A percentile compares a stretch with the other conserved stretches of the same genome.
These are phyloP conservation scores for Penicillium italicum DNA, from an alignment of 2,329 filamentous ascomycete species.

Conservation along the genomic window DNA sequence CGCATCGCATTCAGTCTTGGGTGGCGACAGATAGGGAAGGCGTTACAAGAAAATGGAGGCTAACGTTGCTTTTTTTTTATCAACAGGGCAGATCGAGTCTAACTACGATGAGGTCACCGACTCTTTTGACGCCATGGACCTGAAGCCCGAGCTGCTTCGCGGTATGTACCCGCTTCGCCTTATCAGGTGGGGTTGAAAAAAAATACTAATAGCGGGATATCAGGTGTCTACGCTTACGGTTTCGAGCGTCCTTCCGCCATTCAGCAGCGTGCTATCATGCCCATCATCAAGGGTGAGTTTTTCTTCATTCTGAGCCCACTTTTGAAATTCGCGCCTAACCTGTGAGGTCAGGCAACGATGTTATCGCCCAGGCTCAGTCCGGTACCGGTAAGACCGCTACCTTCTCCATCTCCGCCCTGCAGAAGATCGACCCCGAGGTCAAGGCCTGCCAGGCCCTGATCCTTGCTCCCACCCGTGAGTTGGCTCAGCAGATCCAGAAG, in stretches of 20 bases:
- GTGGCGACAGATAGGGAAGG: constrained; percentile 7
- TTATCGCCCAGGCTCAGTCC: constrained; percentile 99
- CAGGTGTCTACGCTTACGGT: constrained; percentile 97
- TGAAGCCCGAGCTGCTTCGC: constrained; percentile 95
- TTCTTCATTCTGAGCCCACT: neutral
- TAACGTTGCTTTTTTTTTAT: constrained; percentile 17
- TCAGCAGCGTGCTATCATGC: constrained; percentile 99
- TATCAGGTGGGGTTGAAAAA: constrained; percentile 24
- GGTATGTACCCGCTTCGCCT: constrained; percentile 53
- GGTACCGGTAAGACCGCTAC: constrained; percentile 99
- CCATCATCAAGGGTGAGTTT: constrained; percentile 92
- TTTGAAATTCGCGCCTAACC: constrained; percentile 12
- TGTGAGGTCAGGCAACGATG: constrained; percentile 72
- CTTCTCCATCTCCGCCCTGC: constrained; percentile 97
- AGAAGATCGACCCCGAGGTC: constrained; percentile 93
- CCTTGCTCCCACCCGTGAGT: constrained; percentile 92
- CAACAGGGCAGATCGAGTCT: constrained; percentile 94
- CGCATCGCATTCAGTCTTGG: constrained; percentile 2
- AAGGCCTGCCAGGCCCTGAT: constrained; percentile 98
- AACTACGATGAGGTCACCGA: constrained; percentile 99
- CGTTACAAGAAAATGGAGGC: constrained; percentile 9
- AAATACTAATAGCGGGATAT: constrained; percentile 23
- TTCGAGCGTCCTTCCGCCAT: constrained; percentile 99
- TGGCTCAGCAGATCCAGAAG: constrained; percentile 96
- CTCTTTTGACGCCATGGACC: constrained; percentile 97